These are phyloP conservation scores for Lasiodiplodia citricola DNA, from an alignment of 2,329 filamentous ascomycete genomes.

Conservation along the genomic window DNA sequence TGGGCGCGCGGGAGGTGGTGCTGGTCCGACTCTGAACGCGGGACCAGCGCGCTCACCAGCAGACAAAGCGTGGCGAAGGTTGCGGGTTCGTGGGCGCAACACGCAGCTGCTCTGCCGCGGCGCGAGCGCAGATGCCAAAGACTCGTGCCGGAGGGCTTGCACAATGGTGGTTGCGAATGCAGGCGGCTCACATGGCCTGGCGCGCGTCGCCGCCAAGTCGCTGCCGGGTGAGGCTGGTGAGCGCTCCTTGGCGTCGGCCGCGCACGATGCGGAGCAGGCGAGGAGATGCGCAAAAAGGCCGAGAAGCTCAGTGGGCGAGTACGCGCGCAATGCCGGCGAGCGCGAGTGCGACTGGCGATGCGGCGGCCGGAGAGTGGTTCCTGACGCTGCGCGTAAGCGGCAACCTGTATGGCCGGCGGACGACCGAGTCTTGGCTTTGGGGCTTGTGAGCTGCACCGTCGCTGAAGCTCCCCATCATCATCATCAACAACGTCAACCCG, in stretches of 20 bases:
- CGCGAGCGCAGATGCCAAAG: not conserved
- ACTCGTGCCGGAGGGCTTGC: conserved; percentile 4
- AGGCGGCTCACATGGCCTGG: conserved; percentile 11
- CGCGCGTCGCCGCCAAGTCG: conserved; percentile 9
- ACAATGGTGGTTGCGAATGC: not conserved
- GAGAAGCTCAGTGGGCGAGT: not conserved
- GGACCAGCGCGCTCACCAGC: conserved; percentile 7
- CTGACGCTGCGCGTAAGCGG: conserved; percentile 9
- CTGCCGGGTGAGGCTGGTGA: conserved; percentile 2
- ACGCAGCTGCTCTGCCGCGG: conserved; percentile 5
- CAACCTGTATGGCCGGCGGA: conserved; percentile 10
- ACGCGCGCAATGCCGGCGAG: not conserved
- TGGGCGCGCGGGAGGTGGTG: conserved; percentile 7
- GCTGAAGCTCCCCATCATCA: conserved; percentile 27
- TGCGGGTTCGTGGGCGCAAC: conserved; percentile 1
- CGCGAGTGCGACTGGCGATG: not conserved
- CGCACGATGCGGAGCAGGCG: not conserved
- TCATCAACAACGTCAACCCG: conserved; percentile 25
- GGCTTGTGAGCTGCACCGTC: conserved; percentile 17
- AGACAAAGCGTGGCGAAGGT: conserved; percentile 1
- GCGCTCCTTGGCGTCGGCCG: not conserved
- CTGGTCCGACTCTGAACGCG: not conserved
- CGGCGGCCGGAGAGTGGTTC: conserved; percentile 6
- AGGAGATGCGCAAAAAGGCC: not conserved
- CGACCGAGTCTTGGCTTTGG: conserved; percentile 15